These are phyloP conservation scores for Biscogniauxia mediterranea DNA, from an alignment of 2,329 filamentous ascomycete genomes.

Conservation along the genomic window DNA sequence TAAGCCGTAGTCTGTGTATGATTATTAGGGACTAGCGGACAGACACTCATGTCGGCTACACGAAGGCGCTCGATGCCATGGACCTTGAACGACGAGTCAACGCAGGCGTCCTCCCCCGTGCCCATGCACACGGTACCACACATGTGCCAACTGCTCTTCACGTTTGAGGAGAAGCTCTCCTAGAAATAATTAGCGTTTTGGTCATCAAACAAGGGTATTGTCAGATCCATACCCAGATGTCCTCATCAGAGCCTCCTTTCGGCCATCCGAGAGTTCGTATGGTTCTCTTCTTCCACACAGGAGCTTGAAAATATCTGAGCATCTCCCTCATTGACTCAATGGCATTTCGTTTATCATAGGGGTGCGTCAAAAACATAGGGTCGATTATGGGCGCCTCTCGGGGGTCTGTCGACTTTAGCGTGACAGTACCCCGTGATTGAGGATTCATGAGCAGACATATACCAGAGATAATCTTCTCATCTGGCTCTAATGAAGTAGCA, in stretches of 20 bases:
- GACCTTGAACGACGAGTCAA: constrained; percentile 19
- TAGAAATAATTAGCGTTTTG: constrained; percentile 20
- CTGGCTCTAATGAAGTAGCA: constrained; percentile 2
- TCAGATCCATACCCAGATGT: constrained; percentile 16
- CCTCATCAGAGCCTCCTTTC: constrained; percentile 13
- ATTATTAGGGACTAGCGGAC: constrained; percentile 31
- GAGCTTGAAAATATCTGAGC: constrained; percentile 14
- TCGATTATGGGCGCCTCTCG: constrained; percentile 22
- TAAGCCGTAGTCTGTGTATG: constrained; percentile 46
- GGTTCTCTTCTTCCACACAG: constrained; percentile 12
- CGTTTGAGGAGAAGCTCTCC: constrained; percentile 27
- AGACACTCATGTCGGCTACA: constrained; percentile 22
- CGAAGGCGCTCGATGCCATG: constrained; percentile 14
- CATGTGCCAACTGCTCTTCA: constrained; percentile 22
- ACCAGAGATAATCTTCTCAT: constrained; percentile 16
- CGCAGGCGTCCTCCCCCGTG: constrained; percentile 8
- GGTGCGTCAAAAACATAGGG: constrained; percentile 21
- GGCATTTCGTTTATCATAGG: constrained; percentile 16
- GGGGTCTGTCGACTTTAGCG: constrained; percentile 21
- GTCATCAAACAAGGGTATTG: neutral
- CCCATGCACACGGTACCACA: constrained; percentile 20
- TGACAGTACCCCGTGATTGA: constrained; percentile 20
- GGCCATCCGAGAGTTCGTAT: constrained; percentile 14
- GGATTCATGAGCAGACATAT: constrained; percentile 19
- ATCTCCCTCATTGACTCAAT: constrained; percentile 17